phyloP scores from a whole-genome alignment of 2,329 filamentous ascomycete genomes.

The Penicillium sp. region DNA sequence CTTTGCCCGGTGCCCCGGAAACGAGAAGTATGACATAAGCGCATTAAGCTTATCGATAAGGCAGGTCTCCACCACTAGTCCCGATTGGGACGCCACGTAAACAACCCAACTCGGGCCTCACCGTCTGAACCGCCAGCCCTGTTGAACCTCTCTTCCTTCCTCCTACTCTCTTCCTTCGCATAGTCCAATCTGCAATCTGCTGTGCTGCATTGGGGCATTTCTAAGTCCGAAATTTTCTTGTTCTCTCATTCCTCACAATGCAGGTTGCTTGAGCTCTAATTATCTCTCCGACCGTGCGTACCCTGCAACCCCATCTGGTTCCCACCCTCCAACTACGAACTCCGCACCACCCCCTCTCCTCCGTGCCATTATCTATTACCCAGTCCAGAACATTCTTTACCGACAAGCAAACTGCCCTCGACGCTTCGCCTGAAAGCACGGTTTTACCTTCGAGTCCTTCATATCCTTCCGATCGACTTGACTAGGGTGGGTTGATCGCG shows the following conservation, averaged over 20 bases:
- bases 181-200: conserved; percentile 7
- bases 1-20: conserved; percentile 15
- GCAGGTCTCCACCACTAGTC: conserved; percentile 35
- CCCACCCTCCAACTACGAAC: conserved; percentile 1
- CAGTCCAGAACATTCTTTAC: neutral
- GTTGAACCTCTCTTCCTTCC: conserved; percentile 18
- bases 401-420: neutral
- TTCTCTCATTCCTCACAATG: conserved; percentile 15
- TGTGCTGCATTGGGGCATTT: conserved; percentile 5
- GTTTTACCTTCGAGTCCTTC: neutral
- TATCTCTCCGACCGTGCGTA: conserved; percentile 21
- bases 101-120: conserved; percentile 45
- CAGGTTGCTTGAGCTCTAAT: conserved; percentile 18
- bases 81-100: conserved; percentile 43
- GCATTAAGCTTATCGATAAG: conserved; percentile 51
- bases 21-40: conserved; percentile 22
- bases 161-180: conserved; percentile 15
- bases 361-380: neutral
- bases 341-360: neutral
- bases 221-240: conserved; percentile 7
- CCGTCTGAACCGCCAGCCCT: conserved; percentile 30
- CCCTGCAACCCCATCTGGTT: conserved; percentile 18
- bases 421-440: neutral
- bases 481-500: conserved; percentile 16
- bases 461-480: conserved; percentile 6